Conservation (phyloP, 164 flowering plant species). For the Annona squamosa region DNA sequence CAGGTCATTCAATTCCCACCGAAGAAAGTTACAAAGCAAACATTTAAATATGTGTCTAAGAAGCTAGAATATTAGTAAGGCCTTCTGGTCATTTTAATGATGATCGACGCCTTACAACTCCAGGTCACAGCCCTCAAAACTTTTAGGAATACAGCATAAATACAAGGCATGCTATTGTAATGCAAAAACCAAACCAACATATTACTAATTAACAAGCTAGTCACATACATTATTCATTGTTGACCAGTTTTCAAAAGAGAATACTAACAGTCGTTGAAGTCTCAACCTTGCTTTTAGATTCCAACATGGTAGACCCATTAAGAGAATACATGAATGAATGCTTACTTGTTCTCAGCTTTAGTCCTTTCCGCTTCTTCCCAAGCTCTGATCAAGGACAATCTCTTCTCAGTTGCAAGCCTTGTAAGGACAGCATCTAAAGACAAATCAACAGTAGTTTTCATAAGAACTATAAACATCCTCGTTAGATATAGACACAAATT, state of each 20-base stretch:
- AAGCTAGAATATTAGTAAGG: not conserved
- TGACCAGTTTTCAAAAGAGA: too few relatives aligned
- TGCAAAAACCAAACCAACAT: too few relatives aligned
- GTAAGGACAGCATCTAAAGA: conserved; percentile 67
- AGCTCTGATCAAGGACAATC: conserved; percentile 65
- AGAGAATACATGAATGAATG: not conserved
- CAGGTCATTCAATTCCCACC: not conserved
- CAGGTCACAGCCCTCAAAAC: not conserved
- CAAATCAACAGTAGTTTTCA: not conserved
- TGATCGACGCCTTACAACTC: not conserved
- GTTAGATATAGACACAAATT: not conserved
- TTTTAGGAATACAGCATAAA: too few relatives aligned
- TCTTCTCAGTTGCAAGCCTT: conserved; percentile 64
- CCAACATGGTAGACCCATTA: not conserved
- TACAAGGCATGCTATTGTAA: too few relatives aligned
- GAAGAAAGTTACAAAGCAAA: not conserved
- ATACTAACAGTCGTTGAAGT: not conserved
- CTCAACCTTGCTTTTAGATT: not conserved
- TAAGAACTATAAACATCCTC: not conserved
- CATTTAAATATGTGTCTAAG: not conserved
- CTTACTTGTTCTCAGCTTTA: conserved; percentile 84
- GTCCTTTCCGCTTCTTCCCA: conserved; percentile 92
- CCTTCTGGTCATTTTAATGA: too few relatives aligned
- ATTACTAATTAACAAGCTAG: too few relatives aligned
- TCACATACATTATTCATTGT: too few relatives aligned